A percentile compares a stretch with the other conserved stretches of the same genome.
Evolutionary conservation across 495 filamentous ascomycete species (phyloP).

Genomic region (Podospora appendiculata): DNA sequence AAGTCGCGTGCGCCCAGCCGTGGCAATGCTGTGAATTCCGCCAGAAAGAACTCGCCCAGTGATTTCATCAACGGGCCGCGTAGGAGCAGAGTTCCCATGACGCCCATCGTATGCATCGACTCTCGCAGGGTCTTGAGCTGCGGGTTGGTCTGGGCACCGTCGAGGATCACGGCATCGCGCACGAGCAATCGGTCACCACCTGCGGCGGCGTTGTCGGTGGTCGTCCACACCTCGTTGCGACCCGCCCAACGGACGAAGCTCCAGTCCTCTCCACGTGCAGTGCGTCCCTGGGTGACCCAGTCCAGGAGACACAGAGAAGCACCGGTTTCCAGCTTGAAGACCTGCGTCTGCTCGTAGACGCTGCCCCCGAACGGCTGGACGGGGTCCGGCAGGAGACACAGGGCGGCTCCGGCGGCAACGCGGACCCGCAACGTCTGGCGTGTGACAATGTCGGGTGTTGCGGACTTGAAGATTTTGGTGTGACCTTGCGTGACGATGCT

Average conservation of each 20-base stretch:
- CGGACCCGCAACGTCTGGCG: conserved; percentile 60
- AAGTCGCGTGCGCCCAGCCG: conserved; percentile 80
- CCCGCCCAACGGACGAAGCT: conserved; percentile 67
- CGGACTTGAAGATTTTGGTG: conserved; percentile 89
- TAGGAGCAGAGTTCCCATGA: conserved; percentile 79
- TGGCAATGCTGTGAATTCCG: conserved; percentile 67
- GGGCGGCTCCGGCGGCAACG: conserved; percentile 52
- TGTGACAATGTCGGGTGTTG: conserved; percentile 48
- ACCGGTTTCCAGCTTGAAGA: conserved; percentile 55
- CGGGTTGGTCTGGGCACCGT: conserved; percentile 37
- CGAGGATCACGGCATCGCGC: conserved; percentile 72
- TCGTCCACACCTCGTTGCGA: conserved; percentile 76
- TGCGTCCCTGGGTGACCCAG: conserved; percentile 87
- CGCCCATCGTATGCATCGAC: conserved; percentile 56
- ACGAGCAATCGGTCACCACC: conserved; percentile 57
- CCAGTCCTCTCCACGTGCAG: conserved; percentile 86
- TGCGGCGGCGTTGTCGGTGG: conserved; percentile 2
- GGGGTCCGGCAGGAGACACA: conserved; percentile 93
- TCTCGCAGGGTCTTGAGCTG: conserved; percentile 34
- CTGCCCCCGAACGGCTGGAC: conserved; percentile 80
- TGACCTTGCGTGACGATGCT: conserved; percentile 88
- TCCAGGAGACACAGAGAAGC: conserved; percentile 74
- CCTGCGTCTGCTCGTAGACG: conserved; percentile 74
- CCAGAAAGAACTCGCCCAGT: conserved; percentile 62
- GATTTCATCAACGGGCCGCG: conserved; percentile 61